Evolutionary conservation across 441 rosid genomes (phyloP), one percentile per base, ranked within the genome.

Genomic region (Adansonia rubrostipa): DNA sequence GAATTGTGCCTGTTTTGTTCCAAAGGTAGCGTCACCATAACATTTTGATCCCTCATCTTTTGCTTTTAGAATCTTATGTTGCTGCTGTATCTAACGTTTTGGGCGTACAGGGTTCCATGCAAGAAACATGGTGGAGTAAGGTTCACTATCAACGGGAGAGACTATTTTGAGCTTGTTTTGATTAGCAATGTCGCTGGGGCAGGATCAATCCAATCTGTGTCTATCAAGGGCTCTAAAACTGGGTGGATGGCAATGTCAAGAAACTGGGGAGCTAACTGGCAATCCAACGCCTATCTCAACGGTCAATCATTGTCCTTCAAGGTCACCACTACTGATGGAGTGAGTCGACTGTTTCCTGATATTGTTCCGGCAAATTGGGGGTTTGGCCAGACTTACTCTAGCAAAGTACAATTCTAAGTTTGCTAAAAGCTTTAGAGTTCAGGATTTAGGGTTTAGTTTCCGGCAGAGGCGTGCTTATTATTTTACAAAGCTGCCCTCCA

Each of bases 241-340:
- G 85, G 83, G n/a, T 91, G 93, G 96, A 80, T 80, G 81, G 77
- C 91, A 3, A 90, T 88, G 93, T 90, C 93, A 9, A 86, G 92
- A 44, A 91, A 91, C 76, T 88, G 96, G 96, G 96, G 96, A 57
- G 88, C 93, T 44, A 90, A 92, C 60, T 92, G 96, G 96, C 96
- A 92, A 80, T 92, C 96, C 19, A 92, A 92, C 62, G 81, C 86
- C 36, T 87, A 90, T 75, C 90, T 86, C 51, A 73, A 77, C 3
- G 79, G 76, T 0, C 82, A 92, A 78, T 80, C 93, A 40, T 61
- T 92, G 57, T 92, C 96, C 42, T 92, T 92, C 88, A 78, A 84
- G 77, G 73, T 89, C 84, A 90, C 91, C 20, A 85, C 92, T 0
- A 87, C 89, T 0, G 92, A 92, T 70, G 90, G 93, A 1, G 81